Evolutionary conservation across 2,329 filamentous ascomycete genomes (phyloP), one percentile per base, ranked within the genome.

Genomic region (Monilinia polystroma): DNA sequence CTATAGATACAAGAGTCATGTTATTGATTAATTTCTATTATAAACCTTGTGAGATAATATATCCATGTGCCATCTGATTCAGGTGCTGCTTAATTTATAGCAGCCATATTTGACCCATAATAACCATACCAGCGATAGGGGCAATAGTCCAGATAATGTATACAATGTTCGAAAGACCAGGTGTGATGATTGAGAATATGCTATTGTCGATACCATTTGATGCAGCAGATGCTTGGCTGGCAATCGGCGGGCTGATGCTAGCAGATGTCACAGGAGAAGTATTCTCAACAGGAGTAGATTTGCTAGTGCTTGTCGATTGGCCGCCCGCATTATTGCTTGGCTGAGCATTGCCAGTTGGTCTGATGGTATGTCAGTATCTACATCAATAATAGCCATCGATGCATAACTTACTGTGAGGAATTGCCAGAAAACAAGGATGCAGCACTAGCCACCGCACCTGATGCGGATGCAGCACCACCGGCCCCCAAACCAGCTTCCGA

Each of bases 71-170:
- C n/a, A 26, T 23, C 35, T 38, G 8, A 26, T 51, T 51, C 14
- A 16, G 4, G 10, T 26, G 32, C 29, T 26, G 20, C 45, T 51
- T 14, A 18, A 43, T 54, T 63, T 41, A 65, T 10, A 65, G 54
- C 35, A 65, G 52, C 63, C 63, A 65, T 23, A 65, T 49, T 41
- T 65, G 63, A 29, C 63, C 63, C 53, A 59, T 59, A 12, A 65
- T 51, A 18, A 65, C 54, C 43, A 65, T 38, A 23, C 32, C 32
- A 29, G 54, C 63, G 12, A 65, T 20, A 20, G 63, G 63, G 8
- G 20, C 41, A 52, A 65, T 51, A n/a, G 63, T 65, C 29, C 32
- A 43, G 32, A 65, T 41, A 11, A 29, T 7, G 26, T 65, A 65
- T 26, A 49, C 32, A 49, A 59, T n/a, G 51, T 65, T 65, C 18